phyloP scores from a whole-genome alignment of 257 asterid genomes.

The Linaria vulgaris region DNA sequence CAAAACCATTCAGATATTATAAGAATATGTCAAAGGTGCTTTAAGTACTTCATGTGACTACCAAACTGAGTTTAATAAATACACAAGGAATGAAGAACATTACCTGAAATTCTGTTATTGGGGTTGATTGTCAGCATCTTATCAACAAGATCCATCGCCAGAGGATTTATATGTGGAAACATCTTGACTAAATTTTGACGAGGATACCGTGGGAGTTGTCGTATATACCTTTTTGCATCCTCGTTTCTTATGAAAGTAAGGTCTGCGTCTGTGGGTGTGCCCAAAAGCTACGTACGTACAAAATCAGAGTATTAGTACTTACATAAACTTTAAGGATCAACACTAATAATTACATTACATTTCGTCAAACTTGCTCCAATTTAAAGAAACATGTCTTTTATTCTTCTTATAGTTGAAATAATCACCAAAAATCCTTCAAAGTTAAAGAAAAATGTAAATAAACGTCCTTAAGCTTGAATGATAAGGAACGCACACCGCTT shows the following conservation, averaged over 20 bases:
- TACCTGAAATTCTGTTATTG: slow-evolving; percentile 83
- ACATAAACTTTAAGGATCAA: no score
- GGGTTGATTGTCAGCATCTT: slow-evolving; percentile 89
- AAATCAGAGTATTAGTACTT: not conserved
- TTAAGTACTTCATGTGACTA: no score
- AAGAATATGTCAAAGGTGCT: no score
- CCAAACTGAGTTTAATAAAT: not conserved
- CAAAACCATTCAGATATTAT: not conserved
- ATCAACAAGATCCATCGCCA: slow-evolving; percentile 85
- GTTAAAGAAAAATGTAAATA: no score
- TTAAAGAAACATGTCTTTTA: no score
- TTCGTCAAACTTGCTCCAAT: no score
- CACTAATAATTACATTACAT: no score
- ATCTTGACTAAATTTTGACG: slow-evolving; percentile 65
- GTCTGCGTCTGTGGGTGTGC: slow-evolving; percentile 88
- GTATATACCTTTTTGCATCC: slow-evolving; percentile 77
- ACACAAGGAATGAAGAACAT: not conserved
- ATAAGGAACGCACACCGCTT: no score
- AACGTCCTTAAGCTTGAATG: no score
- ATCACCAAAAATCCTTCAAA: no score
- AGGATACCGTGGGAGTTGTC: slow-evolving; percentile 81
- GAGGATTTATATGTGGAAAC: slow-evolving; percentile 82
- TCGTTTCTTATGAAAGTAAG: slow-evolving; percentile 64
- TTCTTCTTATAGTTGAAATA: no score
- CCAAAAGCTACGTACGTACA: slow-evolving; percentile 74